Base-by-base conservation (phyloP, 768 basidiomycete genomes). In the Fistulinella prunicolor region DNA sequence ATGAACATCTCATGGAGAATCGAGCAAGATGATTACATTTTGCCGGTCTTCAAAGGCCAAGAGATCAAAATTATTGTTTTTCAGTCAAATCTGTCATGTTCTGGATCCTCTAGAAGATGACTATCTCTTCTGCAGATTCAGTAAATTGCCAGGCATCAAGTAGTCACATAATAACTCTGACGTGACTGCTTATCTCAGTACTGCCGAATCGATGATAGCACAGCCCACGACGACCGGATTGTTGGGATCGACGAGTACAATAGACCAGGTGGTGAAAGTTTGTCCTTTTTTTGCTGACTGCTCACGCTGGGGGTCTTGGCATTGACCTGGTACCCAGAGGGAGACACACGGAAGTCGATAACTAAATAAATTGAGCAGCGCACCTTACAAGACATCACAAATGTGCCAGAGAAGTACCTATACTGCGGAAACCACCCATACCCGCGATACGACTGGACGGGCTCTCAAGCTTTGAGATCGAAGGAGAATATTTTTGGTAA, bases 41-140 rank as follows among this genome's bases (percentile, higher is more conserved):
- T 99, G 0, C 81, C 97, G 17, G 47, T 82, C 78, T 28, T 87
- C 97, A 90, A 92, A 91, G 61, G 83, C 71, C 20, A 94, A 94
- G 65, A 94, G 93, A n/a, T 95, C 93, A 3, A 82, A 95, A 8
- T 89, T 94, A 3, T 80, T 97, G 56, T 95, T 99, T 52, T 99
- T 99, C 74, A 95, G 92, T 59, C 96, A 98, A 68, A 99, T 99
- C 96, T 94, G 92, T 69, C 86, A 96, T n/a, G 89, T 98, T 49
- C 77, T 77, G 13, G 96, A 99, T 67, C 97, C 98, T 49, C 68
- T 99, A 38, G 95, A 98, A 64, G 95, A 98, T 63, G 97, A 94
- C 68, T 97, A 94, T 68, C 73, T 94, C 51, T 99, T 96, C 74
- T 75, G 94, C 38, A 71, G 72, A 47, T 94, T 88, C 70, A 85